Evolutionary conservation across 495 filamentous ascomycete genomes (phyloP), one percentile per base, ranked within the genome.

Genomic region (Eremomyces bilateralis): DNA sequence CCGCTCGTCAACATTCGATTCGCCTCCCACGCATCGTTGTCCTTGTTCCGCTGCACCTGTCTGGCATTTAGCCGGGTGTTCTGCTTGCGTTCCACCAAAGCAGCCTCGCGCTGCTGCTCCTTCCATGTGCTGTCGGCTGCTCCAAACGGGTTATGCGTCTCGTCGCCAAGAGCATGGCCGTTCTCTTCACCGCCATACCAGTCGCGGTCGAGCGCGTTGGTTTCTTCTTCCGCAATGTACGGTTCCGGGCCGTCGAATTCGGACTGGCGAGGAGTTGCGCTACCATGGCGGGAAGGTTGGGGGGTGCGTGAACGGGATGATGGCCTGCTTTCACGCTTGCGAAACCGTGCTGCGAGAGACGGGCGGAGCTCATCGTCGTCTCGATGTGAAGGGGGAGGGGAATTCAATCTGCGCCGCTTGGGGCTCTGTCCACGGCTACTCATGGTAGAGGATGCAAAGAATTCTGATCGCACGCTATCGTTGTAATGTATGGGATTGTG

Each of bases 1-100:
- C 82, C 85, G 10, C 82, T 92, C 0, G 82, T 90, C 29, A 95
- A 71, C 90, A 99, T 94, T 24, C 88, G 80, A 56, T 99, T 95
- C 12, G 83, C 84, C 52, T 97, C 88, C 88, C 88, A 97, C 19
- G 81, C 83, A 61, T 97, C 88, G 17, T 78, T 76, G 49, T 94
- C 88, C 50, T 83, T 84, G 56, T 91, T 80, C 53, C 76, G 84
- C 51, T 88, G 80, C 12, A 73, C 53, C 30, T 75, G 71, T 29
- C 72, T 62, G n/a, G 70, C 71, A 52, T 63, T 80, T 51, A 78
- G 65, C 27, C 69, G 53, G 46, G 68, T 77, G 17, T 62, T 67
- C 17, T 68, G 61, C 56, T 82, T 80, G 59, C 76, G 81, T 47
- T 81, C 79, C 19, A 64, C 60, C 49, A 82, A 48, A 4, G 67